Percentiles rank a stretch among this genome's conserved stretches.
These are phyloP conservation scores for Fraxinus excelsior DNA, from an alignment of 257 asterid species.

Conservation along the genomic window DNA sequence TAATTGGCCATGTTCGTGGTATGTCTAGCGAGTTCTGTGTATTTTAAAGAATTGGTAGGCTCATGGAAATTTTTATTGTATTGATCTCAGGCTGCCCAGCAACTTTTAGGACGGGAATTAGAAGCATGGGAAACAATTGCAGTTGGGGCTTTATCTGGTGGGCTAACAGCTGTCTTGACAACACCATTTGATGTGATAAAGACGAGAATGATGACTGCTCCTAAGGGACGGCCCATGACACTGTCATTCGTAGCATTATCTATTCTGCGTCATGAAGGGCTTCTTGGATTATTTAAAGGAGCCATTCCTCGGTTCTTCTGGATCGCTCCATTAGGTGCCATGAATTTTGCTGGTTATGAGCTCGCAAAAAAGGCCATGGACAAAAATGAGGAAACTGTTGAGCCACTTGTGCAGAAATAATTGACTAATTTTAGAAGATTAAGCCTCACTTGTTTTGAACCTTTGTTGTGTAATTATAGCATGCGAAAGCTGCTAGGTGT, in stretches of 20 bases:
- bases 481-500: conserved; percentile 1
- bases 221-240: conserved; percentile 54
- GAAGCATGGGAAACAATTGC: conserved; percentile 83
- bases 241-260: conserved; percentile 51
- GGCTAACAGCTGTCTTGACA: conserved; percentile 73
- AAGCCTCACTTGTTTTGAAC: background rate
- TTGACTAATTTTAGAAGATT: conserved; percentile 1
- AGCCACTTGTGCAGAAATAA: conserved; percentile 27
- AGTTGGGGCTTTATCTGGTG: conserved; percentile 90
- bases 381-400: conserved; percentile 49
- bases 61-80: background rate
- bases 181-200: conserved; percentile 88
- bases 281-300: conserved; percentile 76
- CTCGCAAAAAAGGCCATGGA: conserved; percentile 77
- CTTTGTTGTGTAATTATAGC: conserved; percentile 13
- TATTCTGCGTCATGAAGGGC: conserved; percentile 67
- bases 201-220: conserved; percentile 81
- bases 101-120: conserved; percentile 63
- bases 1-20: background rate
- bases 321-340: conserved; percentile 95
- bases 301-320: conserved; percentile 87
- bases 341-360: conserved; percentile 91
- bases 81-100: conserved; percentile 56
- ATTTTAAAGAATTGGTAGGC: background rate
- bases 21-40: background rate